These are phyloP conservation scores for Torrubiellomyces zombiae DNA, from an alignment of 2,329 filamentous ascomycete species.

Conservation along the genomic window DNA sequence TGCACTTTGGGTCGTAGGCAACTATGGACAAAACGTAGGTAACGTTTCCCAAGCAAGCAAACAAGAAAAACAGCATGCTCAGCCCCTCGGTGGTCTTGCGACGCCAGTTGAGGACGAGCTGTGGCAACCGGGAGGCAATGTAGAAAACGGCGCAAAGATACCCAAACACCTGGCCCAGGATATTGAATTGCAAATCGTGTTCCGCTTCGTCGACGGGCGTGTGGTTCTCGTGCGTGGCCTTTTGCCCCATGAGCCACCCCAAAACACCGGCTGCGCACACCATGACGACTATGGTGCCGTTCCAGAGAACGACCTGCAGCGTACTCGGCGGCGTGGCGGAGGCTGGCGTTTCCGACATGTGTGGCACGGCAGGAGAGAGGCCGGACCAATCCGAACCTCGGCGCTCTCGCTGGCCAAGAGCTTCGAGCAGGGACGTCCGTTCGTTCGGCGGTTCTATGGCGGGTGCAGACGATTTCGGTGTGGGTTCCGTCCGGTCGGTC, in stretches of 20 bases:
- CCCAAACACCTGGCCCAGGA: constrained; percentile 78
- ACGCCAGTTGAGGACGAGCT: constrained; percentile 80
- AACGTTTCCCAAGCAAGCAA: constrained; percentile 87
- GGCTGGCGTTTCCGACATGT: constrained; percentile 35
- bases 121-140: constrained; percentile 75
- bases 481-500: constrained; percentile 33
- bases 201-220: constrained; percentile 21
- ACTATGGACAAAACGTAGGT: constrained; percentile 88
- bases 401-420: constrained; percentile 26
- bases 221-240: constrained; percentile 20
- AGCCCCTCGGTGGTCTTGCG: constrained; percentile 89
- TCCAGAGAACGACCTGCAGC: constrained; percentile 50
- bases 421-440: constrained; percentile 32
- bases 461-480: constrained; percentile 22
- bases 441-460: constrained; percentile 25
- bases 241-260: constrained; percentile 60
- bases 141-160: constrained; percentile 85
- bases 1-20: constrained; percentile 66
- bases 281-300: constrained; percentile 57
- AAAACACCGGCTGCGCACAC: constrained; percentile 70
- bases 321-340: constrained; percentile 30
- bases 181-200: constrained; percentile 47
- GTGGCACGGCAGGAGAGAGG: constrained; percentile 67
- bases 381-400: constrained; percentile 41
- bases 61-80: constrained; percentile 87